These are phyloP conservation scores for Akanthomyces uredinophilus DNA, from an alignment of 2,329 filamentous ascomycete genomes.

Conservation along the genomic window DNA sequence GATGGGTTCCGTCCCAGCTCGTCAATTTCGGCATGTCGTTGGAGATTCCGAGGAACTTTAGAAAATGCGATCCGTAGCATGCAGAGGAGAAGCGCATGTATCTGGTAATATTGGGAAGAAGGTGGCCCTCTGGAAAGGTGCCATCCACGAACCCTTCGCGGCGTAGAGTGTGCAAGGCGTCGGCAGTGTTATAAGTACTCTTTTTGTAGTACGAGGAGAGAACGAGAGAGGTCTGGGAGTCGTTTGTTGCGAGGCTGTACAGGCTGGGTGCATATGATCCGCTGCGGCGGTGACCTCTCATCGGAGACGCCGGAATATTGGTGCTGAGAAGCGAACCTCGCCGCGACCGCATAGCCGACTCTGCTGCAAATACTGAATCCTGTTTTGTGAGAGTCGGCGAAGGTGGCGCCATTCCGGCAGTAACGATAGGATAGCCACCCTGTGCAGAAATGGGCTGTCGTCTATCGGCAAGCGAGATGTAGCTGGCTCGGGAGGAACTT, in stretches of 20 bases:
- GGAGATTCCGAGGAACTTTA: constrained; percentile 58
- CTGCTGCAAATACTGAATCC: constrained; percentile 18
- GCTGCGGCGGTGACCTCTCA: constrained; percentile 19
- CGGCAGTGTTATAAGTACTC: constrained; percentile 43
- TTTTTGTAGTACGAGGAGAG: constrained; percentile 45
- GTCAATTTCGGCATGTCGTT: constrained; percentile 42
- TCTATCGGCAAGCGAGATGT: constrained; percentile 46
- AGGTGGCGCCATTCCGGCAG: constrained; percentile 38
- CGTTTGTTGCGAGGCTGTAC: constrained; percentile 54
- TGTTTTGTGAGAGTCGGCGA: constrained; percentile 35
- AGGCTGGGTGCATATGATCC: constrained; percentile 45
- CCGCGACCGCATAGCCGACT: constrained; percentile 18
- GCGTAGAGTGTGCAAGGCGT: constrained; percentile 44
- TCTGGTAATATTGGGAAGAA: constrained; percentile 57
- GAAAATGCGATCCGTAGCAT: constrained; percentile 59
- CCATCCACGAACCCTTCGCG: constrained; percentile 51
- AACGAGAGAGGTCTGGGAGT: constrained; percentile 50
- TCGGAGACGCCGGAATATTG: constrained; percentile 12
- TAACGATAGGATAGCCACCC: constrained; percentile 50
- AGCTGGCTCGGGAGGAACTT: constrained; percentile 42
- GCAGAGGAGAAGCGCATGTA: constrained; percentile 65
- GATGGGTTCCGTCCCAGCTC: constrained; percentile 45
- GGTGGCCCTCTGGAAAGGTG: constrained; percentile 54
- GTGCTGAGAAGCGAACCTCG: constrained; percentile 13
- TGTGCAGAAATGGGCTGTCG: constrained; percentile 51